Evolutionary conservation across 805 yeast genomes (phyloP), one percentile per base, ranked within the genome.

Genomic region (Sungouiella thailandica): DNA sequence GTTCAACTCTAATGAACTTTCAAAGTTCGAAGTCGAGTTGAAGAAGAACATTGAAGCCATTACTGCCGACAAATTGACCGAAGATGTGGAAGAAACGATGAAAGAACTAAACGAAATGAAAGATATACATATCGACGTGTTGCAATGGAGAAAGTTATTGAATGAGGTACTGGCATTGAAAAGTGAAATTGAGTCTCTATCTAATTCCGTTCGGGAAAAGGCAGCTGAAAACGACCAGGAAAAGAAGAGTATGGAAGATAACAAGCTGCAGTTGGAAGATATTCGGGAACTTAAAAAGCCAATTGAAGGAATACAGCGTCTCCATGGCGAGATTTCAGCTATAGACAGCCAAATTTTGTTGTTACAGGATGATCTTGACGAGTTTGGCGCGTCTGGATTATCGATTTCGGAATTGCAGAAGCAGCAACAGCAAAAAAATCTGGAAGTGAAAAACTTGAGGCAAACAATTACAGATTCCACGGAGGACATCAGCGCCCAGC

Each of bases 391-490:
- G 3, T 47, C 62, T 5, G 35, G 60, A 1, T 41, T 57, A 11
- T 61, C 71, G 7, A 53, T 66, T 11, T 67, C 64, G 13, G 77
- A 72, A 22, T 50, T 79, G 8, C 82, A 79, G 43, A 47, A 49
- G 5, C 34, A 50, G 5, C 75, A 69, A 32, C 60, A 55, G 16
- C 58, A 55, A 15, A 62, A 67, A 14, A 64, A 50, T 20, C 41
- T 44, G 5, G 59, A 65, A 20, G 54, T 74, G 23, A 77, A 68
- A 44, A 41, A 38, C 1, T 36, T 64, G 7, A 59, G 88, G 31
- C 44, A 44, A 10, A 37, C 36, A 5, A 46, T 62, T 4, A 44
- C 47, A 20, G 60, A 55, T 5, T 48, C 49, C 25, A 43, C 42
- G 3, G 74, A 71, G 15, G 62, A 63, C 6, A 70, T 70, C 42